These are phyloP conservation scores for Haematococcus sp. DNA, from an alignment of 139 green algal genomes.

Conservation along the genomic window DNA sequence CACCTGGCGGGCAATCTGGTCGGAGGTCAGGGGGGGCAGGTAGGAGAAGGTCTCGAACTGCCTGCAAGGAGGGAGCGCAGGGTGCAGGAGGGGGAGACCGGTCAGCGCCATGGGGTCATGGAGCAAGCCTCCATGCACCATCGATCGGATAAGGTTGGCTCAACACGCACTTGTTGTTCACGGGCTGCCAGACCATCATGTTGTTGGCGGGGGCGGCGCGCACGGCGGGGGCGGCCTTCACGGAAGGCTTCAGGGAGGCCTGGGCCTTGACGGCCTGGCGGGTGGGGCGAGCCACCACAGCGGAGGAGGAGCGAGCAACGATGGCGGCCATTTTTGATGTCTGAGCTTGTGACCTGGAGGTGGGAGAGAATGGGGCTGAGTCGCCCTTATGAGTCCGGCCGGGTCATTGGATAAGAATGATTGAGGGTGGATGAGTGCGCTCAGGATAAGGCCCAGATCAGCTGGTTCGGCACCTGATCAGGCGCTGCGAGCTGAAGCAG, in stretches of 20 bases:
- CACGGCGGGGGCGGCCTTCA: conserved; percentile 39
- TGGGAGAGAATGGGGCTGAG: too few species aligned
- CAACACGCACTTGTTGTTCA: conserved; percentile 75
- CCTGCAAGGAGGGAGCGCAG: conserved; percentile 37
- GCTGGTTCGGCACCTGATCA: too few species aligned
- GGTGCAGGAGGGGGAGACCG: background rate
- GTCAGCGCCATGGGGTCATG: background rate
- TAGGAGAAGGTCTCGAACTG: conserved; percentile 99
- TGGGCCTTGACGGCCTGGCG: conserved; percentile 4
- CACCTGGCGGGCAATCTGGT: conserved; percentile 91
- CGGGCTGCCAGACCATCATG: conserved; percentile 74
- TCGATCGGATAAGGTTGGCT: background rate
- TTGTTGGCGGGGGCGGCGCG: conserved; percentile 46
- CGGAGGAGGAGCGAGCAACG: conserved; percentile 23
- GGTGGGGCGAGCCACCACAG: conserved; percentile 7
- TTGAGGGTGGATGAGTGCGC: too few species aligned
- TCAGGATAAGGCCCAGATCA: too few species aligned
- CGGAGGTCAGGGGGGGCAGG: conserved; percentile 91
- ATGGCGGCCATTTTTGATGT: conserved; percentile 29
- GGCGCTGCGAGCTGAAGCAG: too few species aligned
- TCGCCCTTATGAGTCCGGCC: too few species aligned
- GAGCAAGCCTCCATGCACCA: background rate
- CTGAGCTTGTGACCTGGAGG: background rate
- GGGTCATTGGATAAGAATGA: too few species aligned
- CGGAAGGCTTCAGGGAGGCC: conserved; percentile 25